Base-by-base conservation (phyloP, 805 yeast genomes). In the Myxozyma neglecta region DNA sequence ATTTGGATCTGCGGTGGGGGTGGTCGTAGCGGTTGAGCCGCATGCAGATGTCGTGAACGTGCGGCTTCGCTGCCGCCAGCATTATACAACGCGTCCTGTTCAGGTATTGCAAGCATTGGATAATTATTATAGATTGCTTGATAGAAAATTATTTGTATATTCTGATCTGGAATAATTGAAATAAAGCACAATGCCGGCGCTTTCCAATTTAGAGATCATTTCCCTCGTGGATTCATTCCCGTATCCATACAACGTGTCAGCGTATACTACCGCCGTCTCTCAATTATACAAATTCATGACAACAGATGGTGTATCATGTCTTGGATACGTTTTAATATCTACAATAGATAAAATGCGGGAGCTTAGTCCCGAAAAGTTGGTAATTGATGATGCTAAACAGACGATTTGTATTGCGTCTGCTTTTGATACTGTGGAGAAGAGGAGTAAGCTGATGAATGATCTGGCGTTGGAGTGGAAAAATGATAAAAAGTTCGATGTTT, bases 361-460 rank as follows among this genome's bases (percentile, higher is more conserved):
- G 48, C 40, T 24, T 24, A 61, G 53, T 20, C 57, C 65, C 3
- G 51, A 57, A 5, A 49, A 32, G 18, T 68, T 75, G 47, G 45
- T 32, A 6, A 71, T 79, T 7, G 70, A 73, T 57, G 61, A 71
- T 14, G 49, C 32, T 1, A 39, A 44, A 10, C 65, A 64, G 20
- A 63, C 69, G 4, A 72, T 82, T 3, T 53, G 63, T 1, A 70
- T 82, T n/a, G 52, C 60, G 3, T 46, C 73, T 0, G 45, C 59
- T 0, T 69, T 75, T 45, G 77, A 77, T 56, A 75, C 81, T 0
- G 53, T 80, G 8, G 81, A 77, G 24, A 74, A 73, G 60, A 70
- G 88, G 57, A 72, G 75, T 71, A 70, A 57, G 24, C 71, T 73
- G 20, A 77, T 78, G 62, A 72, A 60, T 6, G 70, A 49, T 45